Evolutionary conservation across 805 yeast species (phyloP), one percentile per base, ranked within the genome.

Genomic region (Hanseniaspora jakobsenii): DNA sequence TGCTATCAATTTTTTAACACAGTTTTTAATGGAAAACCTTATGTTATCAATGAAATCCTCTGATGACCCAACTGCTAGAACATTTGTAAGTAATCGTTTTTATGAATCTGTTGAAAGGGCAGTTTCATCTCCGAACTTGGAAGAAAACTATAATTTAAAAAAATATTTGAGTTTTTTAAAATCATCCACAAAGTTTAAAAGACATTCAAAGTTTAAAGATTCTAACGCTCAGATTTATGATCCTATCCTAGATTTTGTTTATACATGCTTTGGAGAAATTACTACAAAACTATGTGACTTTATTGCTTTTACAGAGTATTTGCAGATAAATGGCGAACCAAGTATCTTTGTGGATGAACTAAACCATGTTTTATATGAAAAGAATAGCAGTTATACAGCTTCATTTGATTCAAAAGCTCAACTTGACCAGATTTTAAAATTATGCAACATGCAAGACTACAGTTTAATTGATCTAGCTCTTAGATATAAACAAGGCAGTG

Each of bases 81-180:
- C 37, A 21, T 34, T 22, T 22, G 19, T 35, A 13, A 16, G 22
- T 16, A 35, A 28, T 16, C 21, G 18, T 2, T 42, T 42, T 35
- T 42, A 22, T 14, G 31, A 34, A 13, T 35, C 39, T 13, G 34
- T 35, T 28, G 32, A 22, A 16, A 35, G 13, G 10, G 16, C 7
- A 21, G 27, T 13, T 13, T 42, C 10, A 27, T 26, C 9, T 16
- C 35, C 6, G 8, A 13, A 4, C 21, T 29, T 4, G 9, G 29
- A 34, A 1, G 30, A 41, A 32, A 17, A 27, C 3, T 3, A 32
- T 4, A 32, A 32, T 14, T 28, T 35, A 3, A 22, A 35, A 31
- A 42, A 35, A 13, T 42, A 35, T 13, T 24, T 42, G n/a, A 30
- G 19, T 12, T 42, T 42, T 30, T 22, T 42, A n/a, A 34, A 17